These are phyloP conservation scores for Tuber calosporum DNA, from an alignment of 495 filamentous ascomycete genomes.

Conservation along the genomic window DNA sequence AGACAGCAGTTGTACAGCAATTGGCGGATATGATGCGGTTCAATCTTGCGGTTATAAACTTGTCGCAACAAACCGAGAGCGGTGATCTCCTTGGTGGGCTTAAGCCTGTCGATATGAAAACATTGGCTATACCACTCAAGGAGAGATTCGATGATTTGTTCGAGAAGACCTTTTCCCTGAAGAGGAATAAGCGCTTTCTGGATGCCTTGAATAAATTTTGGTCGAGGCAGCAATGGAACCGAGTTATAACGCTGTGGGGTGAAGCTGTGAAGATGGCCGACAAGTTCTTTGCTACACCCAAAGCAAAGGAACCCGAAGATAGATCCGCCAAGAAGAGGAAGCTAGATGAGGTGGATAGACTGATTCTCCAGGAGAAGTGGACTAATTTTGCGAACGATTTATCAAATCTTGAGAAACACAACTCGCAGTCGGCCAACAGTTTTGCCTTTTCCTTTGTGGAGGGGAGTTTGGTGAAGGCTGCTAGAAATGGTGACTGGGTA, in stretches of 20 bases:
- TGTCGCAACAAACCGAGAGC: slow-evolving; percentile 95
- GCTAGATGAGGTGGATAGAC: slow-evolving; percentile 51
- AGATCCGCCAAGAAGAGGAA: slow-evolving; percentile 77
- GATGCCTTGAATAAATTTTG: slow-evolving; percentile 70
- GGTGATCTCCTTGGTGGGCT: slow-evolving; percentile 90
- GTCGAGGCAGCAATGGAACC: slow-evolving; percentile 73
- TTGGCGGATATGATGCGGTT: slow-evolving; percentile 72
- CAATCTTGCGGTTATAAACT: slow-evolving; percentile 80
- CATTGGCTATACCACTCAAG: slow-evolving; percentile 78
- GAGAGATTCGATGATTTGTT: slow-evolving; percentile 91
- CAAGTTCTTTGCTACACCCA: slow-evolving; percentile 53
- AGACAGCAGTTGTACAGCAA: slow-evolving; percentile 91
- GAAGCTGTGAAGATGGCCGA: slow-evolving; percentile 82
- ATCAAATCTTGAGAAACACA: slow-evolving; percentile 71
- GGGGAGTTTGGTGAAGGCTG: slow-evolving; percentile 85
- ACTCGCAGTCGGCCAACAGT: slow-evolving; percentile 65
- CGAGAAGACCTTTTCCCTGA: slow-evolving; percentile 69
- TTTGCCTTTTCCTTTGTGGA: slow-evolving; percentile 96
- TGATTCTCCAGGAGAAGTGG: slow-evolving; percentile 68
- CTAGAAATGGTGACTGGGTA: slow-evolving; percentile 93
- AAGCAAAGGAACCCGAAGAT: slow-evolving; percentile 47
- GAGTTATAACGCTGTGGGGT: slow-evolving; percentile 75
- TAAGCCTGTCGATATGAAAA: slow-evolving; percentile 86
- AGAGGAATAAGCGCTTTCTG: slow-evolving; percentile 79
- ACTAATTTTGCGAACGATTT: slow-evolving; percentile 66